Evolutionary conservation across 2,329 filamentous ascomycete species (phyloP).

Genomic region (Aspergillus sp.): DNA sequence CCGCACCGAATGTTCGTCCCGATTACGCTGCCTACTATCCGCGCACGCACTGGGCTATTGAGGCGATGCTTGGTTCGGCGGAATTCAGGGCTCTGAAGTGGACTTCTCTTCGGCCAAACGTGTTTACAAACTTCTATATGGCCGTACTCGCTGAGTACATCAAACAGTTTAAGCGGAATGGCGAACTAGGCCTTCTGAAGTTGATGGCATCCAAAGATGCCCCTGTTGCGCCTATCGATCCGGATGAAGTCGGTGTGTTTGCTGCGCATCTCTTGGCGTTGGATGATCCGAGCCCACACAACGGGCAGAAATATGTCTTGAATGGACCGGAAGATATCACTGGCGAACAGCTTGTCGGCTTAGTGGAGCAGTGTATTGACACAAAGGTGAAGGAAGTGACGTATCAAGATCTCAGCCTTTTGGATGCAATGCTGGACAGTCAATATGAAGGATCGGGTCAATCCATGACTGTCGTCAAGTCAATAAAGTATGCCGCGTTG

Average conservation of each 20-base stretch:
- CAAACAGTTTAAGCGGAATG: conserved; percentile 36
- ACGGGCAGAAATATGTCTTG: conserved; percentile 40
- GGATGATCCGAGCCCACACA: conserved; percentile 32
- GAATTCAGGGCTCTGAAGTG: conserved; percentile 41
- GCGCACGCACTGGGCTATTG: conserved; percentile 47
- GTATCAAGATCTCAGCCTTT: conserved; percentile 35
- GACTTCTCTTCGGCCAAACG: conserved; percentile 46
- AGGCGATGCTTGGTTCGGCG: conserved; percentile 38
- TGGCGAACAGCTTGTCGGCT: conserved; percentile 35
- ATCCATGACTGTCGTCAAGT: conserved; percentile 33
- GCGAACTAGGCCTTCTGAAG: conserved; percentile 32
- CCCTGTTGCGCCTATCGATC: conserved; percentile 34
- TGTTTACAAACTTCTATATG: conserved; percentile 31
- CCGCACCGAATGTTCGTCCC: conserved; percentile 39
- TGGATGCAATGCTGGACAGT: conserved; percentile 26
- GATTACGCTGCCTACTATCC: conserved; percentile 40
- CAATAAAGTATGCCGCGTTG: conserved; percentile 26
- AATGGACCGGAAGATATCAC: conserved; percentile 47
- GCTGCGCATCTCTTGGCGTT: conserved; percentile 40
- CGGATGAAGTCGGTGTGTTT: conserved; percentile 38
- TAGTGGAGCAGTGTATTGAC: conserved; percentile 41
- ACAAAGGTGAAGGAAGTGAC: conserved; percentile 29
- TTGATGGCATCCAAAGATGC: conserved; percentile 34
- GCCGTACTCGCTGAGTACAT: conserved; percentile 31
- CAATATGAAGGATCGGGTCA: conserved; percentile 13